These are phyloP conservation scores for Blastocystis sp. DNA, from an alignment of 352 stramenopile genomes.

Conservation along the genomic window DNA sequence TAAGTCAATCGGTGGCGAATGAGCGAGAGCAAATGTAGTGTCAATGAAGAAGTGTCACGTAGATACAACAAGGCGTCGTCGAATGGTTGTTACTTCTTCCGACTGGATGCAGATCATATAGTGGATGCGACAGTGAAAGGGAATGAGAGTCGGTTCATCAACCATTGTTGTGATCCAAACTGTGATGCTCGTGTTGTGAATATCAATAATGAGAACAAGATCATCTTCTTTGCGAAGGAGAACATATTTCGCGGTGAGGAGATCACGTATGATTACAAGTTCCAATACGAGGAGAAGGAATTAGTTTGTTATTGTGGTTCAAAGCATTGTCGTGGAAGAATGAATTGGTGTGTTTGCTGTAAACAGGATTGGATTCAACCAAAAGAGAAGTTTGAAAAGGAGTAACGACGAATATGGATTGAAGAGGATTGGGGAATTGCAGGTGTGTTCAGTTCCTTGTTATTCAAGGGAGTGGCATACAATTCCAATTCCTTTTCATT, in stretches of 20 bases:
- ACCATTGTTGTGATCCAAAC: conserved; percentile 56
- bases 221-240: conserved; percentile 35
- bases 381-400: no score
- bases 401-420: no score
- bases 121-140: conserved; percentile 51
- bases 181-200: conserved; percentile 40
- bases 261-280: conserved; percentile 56
- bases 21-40: background rate
- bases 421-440: no score
- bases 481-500: no score
- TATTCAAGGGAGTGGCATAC: no score
- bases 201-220: conserved; percentile 53
- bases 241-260: conserved; percentile 11
- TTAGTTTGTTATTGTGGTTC: conserved; percentile 15
- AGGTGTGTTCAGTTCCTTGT: no score
- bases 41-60: background rate
- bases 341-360: background rate
- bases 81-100: conserved; percentile 55
- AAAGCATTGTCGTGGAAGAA: background rate
- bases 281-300: conserved; percentile 42
- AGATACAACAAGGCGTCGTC: background rate
- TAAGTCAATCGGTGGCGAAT: background rate
- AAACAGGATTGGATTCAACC: no score
- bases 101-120: conserved; percentile 46
- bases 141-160: conserved; percentile 52